Evolutionary conservation across 2,329 filamentous ascomycete species (phyloP).

Genomic region (Chaetothyriales sp.): DNA sequence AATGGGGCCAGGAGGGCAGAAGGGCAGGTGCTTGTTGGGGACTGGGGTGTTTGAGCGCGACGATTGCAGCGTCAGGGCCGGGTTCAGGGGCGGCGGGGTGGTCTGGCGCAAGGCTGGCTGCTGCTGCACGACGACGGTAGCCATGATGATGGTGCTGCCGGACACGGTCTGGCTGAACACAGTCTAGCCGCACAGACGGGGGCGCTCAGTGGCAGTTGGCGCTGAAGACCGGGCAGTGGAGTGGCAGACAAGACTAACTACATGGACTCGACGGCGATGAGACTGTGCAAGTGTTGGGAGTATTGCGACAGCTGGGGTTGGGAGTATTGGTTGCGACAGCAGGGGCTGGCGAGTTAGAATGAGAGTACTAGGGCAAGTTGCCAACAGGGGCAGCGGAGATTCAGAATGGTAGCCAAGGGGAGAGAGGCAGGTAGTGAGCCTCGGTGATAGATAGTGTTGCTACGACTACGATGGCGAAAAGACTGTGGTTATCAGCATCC

Average conservation of each 20-base stretch:
- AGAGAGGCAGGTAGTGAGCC: not conserved
- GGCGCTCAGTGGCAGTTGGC: no score
- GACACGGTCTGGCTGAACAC: not conserved
- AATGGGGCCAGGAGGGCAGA: slow-evolving; percentile 67
- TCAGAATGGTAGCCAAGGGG: not conserved
- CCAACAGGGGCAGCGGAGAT: no score
- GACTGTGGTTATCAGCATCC: not conserved
- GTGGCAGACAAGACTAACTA: not conserved
- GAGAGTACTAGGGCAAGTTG: no score
- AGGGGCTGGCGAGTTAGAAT: no score
- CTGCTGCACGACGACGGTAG: slow-evolving; percentile 34
- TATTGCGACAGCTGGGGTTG: no score
- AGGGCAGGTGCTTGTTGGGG: slow-evolving; percentile 82
- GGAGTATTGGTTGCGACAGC: not conserved
- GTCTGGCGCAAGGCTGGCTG: slow-evolving; percentile 31
- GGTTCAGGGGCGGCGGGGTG: slow-evolving; percentile 33
- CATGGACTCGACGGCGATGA: not conserved
- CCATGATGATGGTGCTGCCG: slow-evolving; percentile 22
- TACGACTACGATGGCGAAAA: not conserved
- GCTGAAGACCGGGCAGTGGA: not conserved
- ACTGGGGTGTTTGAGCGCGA: slow-evolving; percentile 47
- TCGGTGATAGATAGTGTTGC: not conserved
- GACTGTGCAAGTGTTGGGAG: not conserved
- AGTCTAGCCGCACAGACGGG: no score
- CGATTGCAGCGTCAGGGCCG: slow-evolving; percentile 46